Evolutionary conservation across 345 rosid genomes (phyloP), one percentile per base, ranked within the genome.

Genomic region (Acer negundo): DNA sequence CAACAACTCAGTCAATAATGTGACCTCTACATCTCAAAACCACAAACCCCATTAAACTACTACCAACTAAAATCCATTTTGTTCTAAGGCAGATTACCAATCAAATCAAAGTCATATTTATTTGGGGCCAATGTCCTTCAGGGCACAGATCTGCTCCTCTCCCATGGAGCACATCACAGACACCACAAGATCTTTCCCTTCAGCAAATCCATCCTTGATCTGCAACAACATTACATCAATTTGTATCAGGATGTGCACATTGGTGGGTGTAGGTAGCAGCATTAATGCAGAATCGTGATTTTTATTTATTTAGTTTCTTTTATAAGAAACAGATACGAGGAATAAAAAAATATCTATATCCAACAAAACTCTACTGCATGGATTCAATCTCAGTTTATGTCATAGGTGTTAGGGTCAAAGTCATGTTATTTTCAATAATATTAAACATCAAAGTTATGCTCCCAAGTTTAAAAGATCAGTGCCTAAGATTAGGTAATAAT

Each of bases 121-220:
- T 42, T 86, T 92, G 58, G 93, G 90, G 69, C 95, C 97, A 83
- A 93, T 86, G 80, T 93, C 96, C 89, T 91, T 93, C 7, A 90
- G 85, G 77, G 92, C 89, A 79, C 91, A 86, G 79, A 93, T 91
- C 89, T 91, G 97, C 90, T 93, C 97, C 86, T 93, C 96, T 53
- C 97, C 97, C 97, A 93, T 93, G 56, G 97, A 81, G 78, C 89
- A 89, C 97, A 91, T 91, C 71, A 93, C 96, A 53, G 88, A 58
- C 79, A 93, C 95, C 53, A 91, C 93, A 56, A 93, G 89, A 80
- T 93, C 95, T 77, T 88, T 91, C 2, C 95, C 97, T 59, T 90
- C 93, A 8, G 76, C 89, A 73, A 89, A 88, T 75, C 95, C 95
- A 62, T 83, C 86, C 93, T 86, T 90, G 86, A 93, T 88, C 97